Evolutionary conservation across 495 filamentous ascomycete genomes (phyloP), one percentile per base, ranked within the genome.

Genomic region (Penicillium tannophilum): DNA sequence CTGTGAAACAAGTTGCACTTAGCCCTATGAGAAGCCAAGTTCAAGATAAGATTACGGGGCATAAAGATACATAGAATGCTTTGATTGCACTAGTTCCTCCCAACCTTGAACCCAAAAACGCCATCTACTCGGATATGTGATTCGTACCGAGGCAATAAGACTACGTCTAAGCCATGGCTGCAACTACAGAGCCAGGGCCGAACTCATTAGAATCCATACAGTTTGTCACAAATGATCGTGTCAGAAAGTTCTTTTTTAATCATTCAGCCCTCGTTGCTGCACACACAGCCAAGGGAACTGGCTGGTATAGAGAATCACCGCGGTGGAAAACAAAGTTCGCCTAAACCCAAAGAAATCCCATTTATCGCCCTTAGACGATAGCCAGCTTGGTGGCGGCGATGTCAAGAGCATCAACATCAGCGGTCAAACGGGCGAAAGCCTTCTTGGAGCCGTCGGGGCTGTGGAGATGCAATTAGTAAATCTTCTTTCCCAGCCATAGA

Each of bases 371-470:
- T 85, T 95, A 98, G 70, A 99, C 94, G 76, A 99, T 97, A 58
- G 90, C 87, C 58, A 99, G 86, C 86, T 98, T 99, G 72, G 95
- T 97, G 63, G 95, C 94, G 65, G 94, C 94, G 82, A 99, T 96
- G 80, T 99, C 94, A 58, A 99, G 89, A 75, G 94, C 94, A 80
- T 99, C 94, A 63, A 97, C 91, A 76, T 99, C 94, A 46, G 92
- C 80, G 58, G 94, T 98, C 59, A 99, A 83, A 72, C 92, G 90
- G 68, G 90, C 91, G 71, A 91, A 99, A 56, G 95, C 94, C 87
- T 99, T 99, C 90, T 99, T 99, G 68, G 87, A 84, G 73, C 93
- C 94, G 76, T 97, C 92, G 64, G 94, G 93, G 71, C 92, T 96
- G 63, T 33, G 59, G 19, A 50, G 23, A 23, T 53, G 36, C 23